Percentiles rank a stretch among this genome's conserved stretches.
Evolutionary conservation across 257 asterid genomes (phyloP).

Genomic region (Nicotiana tabacum): DNA sequence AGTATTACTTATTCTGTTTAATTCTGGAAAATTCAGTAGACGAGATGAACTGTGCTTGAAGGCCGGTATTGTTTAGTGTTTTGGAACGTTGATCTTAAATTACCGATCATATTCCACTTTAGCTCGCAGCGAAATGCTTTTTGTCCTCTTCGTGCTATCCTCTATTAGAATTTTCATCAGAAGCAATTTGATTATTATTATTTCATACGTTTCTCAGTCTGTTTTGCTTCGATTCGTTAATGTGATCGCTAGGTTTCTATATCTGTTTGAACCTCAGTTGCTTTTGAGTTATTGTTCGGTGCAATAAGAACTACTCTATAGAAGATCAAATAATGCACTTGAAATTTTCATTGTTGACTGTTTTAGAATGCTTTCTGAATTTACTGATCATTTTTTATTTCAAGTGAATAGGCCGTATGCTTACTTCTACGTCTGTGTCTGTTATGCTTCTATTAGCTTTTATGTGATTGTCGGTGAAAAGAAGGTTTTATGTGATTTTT

Average conservation of each 20-base stretch:
- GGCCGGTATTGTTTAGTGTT: neutral
- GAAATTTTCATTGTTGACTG: neutral
- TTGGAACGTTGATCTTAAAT: neutral
- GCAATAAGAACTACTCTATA: neutral
- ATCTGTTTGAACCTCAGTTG: neutral
- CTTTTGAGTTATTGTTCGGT: neutral
- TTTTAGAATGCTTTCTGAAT: neutral
- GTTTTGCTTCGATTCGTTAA: neutral
- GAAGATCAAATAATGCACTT: neutral
- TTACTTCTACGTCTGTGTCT: constrained; percentile 10
- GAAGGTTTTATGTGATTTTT: neutral
- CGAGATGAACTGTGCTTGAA: neutral
- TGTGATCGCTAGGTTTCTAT: neutral
- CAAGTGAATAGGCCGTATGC: neutral
- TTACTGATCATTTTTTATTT: neutral
- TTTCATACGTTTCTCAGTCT: neutral
- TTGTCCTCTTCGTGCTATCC: neutral
- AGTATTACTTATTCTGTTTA: neutral
- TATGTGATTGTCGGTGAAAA: neutral
- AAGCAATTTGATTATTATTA: neutral
- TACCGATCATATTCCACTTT: neutral
- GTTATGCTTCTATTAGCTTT: neutral
- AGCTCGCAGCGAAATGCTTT: neutral
- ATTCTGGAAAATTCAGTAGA: neutral
- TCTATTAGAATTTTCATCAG: neutral